Percentiles rank a stretch among this genome's conserved stretches.
phyloP scores from a whole-genome alignment of 2,329 filamentous ascomycete species.

The Pyrenophora tritici-repentis region DNA sequence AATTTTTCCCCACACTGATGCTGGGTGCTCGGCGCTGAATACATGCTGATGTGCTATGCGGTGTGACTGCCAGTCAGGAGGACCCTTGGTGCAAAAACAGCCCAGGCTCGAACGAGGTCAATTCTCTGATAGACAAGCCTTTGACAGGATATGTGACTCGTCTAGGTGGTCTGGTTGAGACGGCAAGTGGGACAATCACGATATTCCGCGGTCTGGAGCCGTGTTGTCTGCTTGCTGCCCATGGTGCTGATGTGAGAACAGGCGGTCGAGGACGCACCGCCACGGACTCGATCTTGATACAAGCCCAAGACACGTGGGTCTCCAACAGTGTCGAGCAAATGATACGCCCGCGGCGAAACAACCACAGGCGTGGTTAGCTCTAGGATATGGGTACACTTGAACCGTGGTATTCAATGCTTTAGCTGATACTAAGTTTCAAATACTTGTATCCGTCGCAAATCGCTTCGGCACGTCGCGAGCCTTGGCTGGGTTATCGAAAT shows the following conservation, averaged over 20 bases:
- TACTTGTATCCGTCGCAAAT: slow-evolving; percentile 11
- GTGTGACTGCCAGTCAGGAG: slow-evolving; percentile 30
- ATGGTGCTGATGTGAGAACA: slow-evolving; percentile 22
- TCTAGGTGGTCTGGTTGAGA: slow-evolving; percentile 25
- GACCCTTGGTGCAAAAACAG: slow-evolving; percentile 23
- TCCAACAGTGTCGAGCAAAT: slow-evolving; percentile 5
- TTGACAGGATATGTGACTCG: slow-evolving; percentile 29
- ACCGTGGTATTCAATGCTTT: slow-evolving; percentile 4
- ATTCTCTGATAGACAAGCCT: slow-evolving; percentile 12
- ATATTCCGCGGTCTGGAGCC: slow-evolving; percentile 41
- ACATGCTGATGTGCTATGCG: slow-evolving; percentile 27
- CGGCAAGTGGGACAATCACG: slow-evolving; percentile 38
- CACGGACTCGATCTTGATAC: slow-evolving; percentile 16
- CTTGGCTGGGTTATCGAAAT: slow-evolving; percentile 15
- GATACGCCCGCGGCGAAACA: slow-evolving; percentile 13
- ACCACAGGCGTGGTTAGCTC: slow-evolving; percentile 9
- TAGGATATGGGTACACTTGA: slow-evolving; percentile 5
- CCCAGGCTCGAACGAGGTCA: slow-evolving; percentile 24
- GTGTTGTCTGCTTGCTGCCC: slow-evolving; percentile 26
- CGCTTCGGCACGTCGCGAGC: slow-evolving; percentile 5
- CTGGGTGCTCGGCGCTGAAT: slow-evolving; percentile 26
- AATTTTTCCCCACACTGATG: slow-evolving; percentile 41
- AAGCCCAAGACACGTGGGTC: slow-evolving; percentile 8
- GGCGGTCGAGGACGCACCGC: slow-evolving; percentile 27
- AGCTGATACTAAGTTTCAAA: slow-evolving; percentile 1